Conservation (phyloP, 225 moss, liverwort and hornwort species). For the Physcomitrium patens region DNA sequence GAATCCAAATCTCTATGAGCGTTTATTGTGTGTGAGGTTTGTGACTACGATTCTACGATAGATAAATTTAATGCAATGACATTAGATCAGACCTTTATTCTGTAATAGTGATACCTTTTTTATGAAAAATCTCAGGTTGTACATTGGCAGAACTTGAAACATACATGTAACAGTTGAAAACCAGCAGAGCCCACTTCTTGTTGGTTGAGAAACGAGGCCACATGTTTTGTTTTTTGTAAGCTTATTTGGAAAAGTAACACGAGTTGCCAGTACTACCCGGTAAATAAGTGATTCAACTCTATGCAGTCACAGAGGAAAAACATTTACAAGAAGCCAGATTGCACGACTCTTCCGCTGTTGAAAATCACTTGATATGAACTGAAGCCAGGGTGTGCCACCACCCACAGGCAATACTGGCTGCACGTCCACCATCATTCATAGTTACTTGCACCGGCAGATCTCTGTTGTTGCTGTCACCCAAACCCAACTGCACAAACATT, state of each 20-base stretch:
- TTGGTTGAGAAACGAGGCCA: constrained; percentile 8
- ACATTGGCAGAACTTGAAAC: too few relatives aligned
- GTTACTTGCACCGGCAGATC: constrained; percentile 78
- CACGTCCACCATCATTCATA: constrained; percentile 64
- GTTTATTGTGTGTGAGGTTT: too few relatives aligned
- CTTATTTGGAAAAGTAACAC: constrained; percentile 38
- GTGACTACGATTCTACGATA: too few relatives aligned
- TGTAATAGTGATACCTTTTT: too few relatives aligned
- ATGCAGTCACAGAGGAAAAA: constrained; percentile 67
- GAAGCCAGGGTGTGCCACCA: constrained; percentile 99
- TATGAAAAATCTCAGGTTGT: too few relatives aligned
- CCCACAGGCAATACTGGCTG: constrained; percentile 81
- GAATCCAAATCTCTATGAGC: too few relatives aligned
- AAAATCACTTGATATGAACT: constrained; percentile 53
- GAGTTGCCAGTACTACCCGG: constrained; percentile 32
- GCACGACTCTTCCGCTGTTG: background rate
- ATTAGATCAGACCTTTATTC: too few relatives aligned
- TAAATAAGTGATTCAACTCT: constrained; percentile 57
- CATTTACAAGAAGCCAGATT: constrained; percentile 36
- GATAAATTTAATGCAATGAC: too few relatives aligned
- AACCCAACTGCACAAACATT: constrained; percentile 66
- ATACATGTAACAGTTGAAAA: too few relatives aligned
- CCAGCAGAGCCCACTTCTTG: constrained; percentile 22
- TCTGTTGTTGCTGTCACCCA: constrained; percentile 77
- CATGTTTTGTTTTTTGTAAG: constrained; percentile 8